Base-by-base conservation (phyloP, 768 basidiomycete species). In the Lactifluus hygrophoroides region DNA sequence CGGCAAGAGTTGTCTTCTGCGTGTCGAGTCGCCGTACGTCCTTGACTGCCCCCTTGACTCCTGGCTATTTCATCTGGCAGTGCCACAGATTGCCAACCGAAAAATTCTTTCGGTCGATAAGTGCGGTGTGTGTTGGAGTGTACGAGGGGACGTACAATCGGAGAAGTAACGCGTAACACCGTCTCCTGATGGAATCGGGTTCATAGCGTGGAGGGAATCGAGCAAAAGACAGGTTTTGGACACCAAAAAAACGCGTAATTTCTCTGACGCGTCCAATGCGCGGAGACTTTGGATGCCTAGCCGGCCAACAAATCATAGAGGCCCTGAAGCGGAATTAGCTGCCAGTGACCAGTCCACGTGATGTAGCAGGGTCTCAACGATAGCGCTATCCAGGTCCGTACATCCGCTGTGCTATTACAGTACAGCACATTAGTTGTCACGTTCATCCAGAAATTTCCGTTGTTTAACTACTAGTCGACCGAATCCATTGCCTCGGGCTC, bases 81-180 rank as follows among this genome's bases (percentile, higher is more conserved):
- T n/a, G n/a, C 17, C 6, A 5, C 6, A 23, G 3, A 1, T 73
- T 70, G 81, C 74, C 64, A 6, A 27, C 16, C 13, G n/a, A n/a
- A n/a, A n/a, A n/a, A 14, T 2, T 6, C 8, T 27, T 27, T 3
- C 13, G 45, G 6, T 27, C 25, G 5, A 46, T n/a, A 5, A 45
- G 23, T 25, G 43, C 43, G 11, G 43, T 23, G 2, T 23, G 23
- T 8, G 43, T 45, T 3, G 45, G 45, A n/a, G 45, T 46, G 17
- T 46, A 46, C 28, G n/a, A n/a, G n/a, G 45, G 28, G 17, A 9
- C 28, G 28, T 23, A 28, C n/a, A 13, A 17, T 46, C 45, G 5
- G 16, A 48, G 47, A n/a, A n/a, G n/a, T n/a, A n/a, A n/a, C n/a
- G n/a, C n/a, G n/a, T n/a, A 7, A 17, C 3, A 0, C 10, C 16